Conservation (phyloP, 495 filamentous ascomycete species). For the Lophiotrema nucula region DNA sequence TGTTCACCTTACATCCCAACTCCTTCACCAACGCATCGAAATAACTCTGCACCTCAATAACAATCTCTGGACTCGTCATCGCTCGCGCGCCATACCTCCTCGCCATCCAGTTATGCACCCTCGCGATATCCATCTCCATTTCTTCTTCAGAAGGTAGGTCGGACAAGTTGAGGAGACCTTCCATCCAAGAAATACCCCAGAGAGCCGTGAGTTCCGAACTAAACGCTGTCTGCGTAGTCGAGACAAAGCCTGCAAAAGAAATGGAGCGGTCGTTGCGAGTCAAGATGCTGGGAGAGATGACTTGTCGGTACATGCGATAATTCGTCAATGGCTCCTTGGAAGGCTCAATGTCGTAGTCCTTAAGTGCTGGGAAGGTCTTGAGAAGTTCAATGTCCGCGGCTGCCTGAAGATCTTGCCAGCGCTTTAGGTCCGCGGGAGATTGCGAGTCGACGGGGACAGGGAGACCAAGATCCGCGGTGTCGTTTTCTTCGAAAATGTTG, state of each 20-base stretch:
- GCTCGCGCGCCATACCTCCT: conserved; percentile 7
- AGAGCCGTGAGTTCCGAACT: conserved; percentile 12
- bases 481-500: conserved; percentile 3
- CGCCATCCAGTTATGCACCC: conserved; percentile 14
- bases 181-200: conserved; percentile 18
- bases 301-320: conserved; percentile 18
- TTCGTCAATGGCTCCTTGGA: conserved; percentile 3
- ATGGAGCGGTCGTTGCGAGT: conserved; percentile 6
- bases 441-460: background rate
- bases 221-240: conserved; percentile 12
- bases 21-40: conserved; percentile 20
- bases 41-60: conserved; percentile 16
- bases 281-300: conserved; percentile 6
- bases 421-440: background rate
- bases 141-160: conserved; percentile 1
- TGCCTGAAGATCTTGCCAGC: background rate
- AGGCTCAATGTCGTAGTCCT: background rate
- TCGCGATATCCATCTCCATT: conserved; percentile 17
- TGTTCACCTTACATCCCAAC: conserved; percentile 11
- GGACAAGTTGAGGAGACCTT: background rate
- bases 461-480: conserved; percentile 8
- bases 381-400: conserved; percentile 4
- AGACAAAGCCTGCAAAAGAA: conserved; percentile 11
- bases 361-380: background rate
- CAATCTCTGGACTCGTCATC: conserved; percentile 3